Evolutionary conservation across 1,284 basidiomycete genomes (phyloP), one percentile per base, ranked within the genome.

Genomic region (Heterobasidion annosum): DNA sequence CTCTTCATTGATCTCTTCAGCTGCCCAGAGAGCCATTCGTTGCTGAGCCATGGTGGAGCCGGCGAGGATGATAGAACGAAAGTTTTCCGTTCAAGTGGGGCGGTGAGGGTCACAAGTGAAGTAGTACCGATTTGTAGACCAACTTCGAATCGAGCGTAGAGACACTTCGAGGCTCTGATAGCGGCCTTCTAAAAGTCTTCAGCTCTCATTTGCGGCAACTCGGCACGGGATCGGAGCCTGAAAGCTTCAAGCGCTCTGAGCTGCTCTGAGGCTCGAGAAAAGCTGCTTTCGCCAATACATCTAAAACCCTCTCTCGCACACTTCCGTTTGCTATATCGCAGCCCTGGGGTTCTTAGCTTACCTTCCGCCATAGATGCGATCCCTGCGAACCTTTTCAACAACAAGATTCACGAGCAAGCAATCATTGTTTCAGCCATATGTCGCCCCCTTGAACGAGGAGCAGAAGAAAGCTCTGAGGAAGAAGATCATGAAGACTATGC

Each of bases 1-100:
- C 33, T 83, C 83, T 59, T 89, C 87, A 58, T 91, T 88, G 54
- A 88, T 74, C 63, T 90, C 87, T 45, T 85, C 83, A 2, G 81
- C 73, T 16, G 82, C 82, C 86, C 86, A 88, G 19, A 87, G 63
- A 43, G 81, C 70, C 60, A 81, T 78, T 37, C 83, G 77, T 68
- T 83, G 83, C 68, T 82, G 80, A 47, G 79, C 70, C 79, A 82
- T 82, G 18, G 34, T 42, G 44, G 18, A 37, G 40, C 35, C 34
- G 18, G 25, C 25, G 25, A 48, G 46, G 25, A 25, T 40, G n/a
- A 7, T n/a, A 40, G n/a, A n/a, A 40, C 10, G 37, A 40, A 40
- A 40, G 37, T 40, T 25, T 25, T 25, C 25, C 43, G 43, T 45
- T 45, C 43, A 9, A 4, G 43, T 25, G 25, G 25, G 5, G 4